These are phyloP conservation scores for Penicillium angulare DNA, from an alignment of 495 filamentous ascomycete genomes.

Conservation along the genomic window DNA sequence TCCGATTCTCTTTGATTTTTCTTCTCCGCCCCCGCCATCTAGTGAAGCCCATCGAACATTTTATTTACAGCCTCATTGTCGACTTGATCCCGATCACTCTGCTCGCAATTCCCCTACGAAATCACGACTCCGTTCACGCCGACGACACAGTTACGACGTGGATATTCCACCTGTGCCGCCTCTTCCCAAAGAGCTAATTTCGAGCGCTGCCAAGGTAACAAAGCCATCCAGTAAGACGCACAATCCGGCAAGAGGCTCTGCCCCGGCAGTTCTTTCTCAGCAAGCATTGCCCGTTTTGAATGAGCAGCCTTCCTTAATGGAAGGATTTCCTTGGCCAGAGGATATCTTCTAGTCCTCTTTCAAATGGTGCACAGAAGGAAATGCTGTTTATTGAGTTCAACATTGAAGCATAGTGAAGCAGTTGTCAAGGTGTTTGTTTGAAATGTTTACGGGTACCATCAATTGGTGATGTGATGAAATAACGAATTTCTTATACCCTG, in stretches of 20 bases:
- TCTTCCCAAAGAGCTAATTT: slow-evolving; percentile 39
- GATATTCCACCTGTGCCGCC: slow-evolving; percentile 48
- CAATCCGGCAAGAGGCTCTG: not conserved
- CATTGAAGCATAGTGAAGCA: not conserved
- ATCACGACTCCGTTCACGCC: slow-evolving; percentile 16
- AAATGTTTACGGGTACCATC: not conserved
- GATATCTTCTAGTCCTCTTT: slow-evolving; percentile 27
- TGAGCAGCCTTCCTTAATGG: slow-evolving; percentile 13
- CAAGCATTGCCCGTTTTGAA: slow-evolving; percentile 4
- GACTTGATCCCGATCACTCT: slow-evolving; percentile 23
- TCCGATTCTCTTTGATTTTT: slow-evolving; percentile 7
- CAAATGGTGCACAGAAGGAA: no score
- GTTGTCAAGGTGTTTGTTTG: not conserved
- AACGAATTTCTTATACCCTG: slow-evolving; percentile 4
- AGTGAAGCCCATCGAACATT: slow-evolving; percentile 18
- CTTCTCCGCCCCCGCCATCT: slow-evolving; percentile 25
- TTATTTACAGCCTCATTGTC: slow-evolving; percentile 22
- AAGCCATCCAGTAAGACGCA: slow-evolving; percentile 31
- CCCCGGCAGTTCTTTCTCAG: slow-evolving; percentile 4
- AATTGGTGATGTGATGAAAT: slow-evolving; percentile 28
- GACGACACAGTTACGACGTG: slow-evolving; percentile 23
- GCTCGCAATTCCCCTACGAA: slow-evolving; percentile 17
- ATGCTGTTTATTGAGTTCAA: not conserved
- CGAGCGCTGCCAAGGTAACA: slow-evolving; percentile 33
- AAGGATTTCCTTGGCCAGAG: slow-evolving; percentile 45